Base-by-base conservation (phyloP, 2,329 filamentous ascomycete species). In the Rhinocladiella mackenziei region DNA sequence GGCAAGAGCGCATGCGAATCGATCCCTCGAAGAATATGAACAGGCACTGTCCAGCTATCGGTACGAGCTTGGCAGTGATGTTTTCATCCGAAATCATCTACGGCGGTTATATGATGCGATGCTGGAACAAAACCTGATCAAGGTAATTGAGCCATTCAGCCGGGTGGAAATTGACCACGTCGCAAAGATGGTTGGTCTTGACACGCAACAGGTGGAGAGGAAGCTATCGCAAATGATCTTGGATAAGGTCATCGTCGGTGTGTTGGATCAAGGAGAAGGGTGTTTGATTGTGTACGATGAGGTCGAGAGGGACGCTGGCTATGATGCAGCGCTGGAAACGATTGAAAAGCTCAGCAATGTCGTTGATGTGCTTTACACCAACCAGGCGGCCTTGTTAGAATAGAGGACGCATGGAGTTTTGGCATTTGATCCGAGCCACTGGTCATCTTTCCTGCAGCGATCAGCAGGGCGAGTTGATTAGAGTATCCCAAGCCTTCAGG, bases 151-250 rank as follows among this genome's bases (percentile, higher is more conserved):
- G 76, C 92, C 92, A 15, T 98, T 97, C 72, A 94, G 87, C 61
- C 81, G 89, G 51, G 92, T 98, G 41, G 92, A 98, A 71, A 94
- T 98, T 60, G 85, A 84, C 59, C 92, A 98, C 66, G 88, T 98
- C 60, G 91, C 92, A 57, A 89, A 92, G 74, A 94, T 97, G 84
- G 92, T 98, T 39, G 89, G 91, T 28, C 76, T 98, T 51, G 92
- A 97, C 66, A 94, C 87, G 18, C 84, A 88, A 67, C 91, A 97
- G 72, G 92, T 98, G 48, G 94, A 98, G 79, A 82, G 89, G 59
- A 98, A 98, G 77, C 77, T 98, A 53, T 94, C 87, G 33, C 94
- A 98, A 76, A 98, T 98, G 94, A 98, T 98, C 62, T 77, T 98
- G 48, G 92, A 98, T 73, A 96, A 96, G 76, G 88, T 97, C 60